These are phyloP conservation scores for Sherardia arvensis DNA, from an alignment of 257 asterid species.

Conservation along the genomic window DNA sequence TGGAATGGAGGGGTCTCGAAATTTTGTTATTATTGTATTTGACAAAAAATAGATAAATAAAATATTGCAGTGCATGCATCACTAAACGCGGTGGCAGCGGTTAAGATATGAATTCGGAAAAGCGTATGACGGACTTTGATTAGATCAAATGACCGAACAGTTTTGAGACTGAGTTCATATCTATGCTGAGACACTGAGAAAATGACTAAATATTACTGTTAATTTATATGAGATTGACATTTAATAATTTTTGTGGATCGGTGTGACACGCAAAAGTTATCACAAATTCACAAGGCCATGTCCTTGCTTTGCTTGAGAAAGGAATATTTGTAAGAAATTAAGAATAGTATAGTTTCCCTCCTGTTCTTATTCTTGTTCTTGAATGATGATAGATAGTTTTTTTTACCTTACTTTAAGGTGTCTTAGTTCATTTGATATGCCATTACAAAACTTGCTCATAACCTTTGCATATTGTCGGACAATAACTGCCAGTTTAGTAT, in stretches of 20 bases:
- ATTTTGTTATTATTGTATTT: too few species aligned
- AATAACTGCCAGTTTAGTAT: too few species aligned
- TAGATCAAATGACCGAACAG: neutral
- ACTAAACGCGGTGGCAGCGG: neutral
- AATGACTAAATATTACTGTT: neutral
- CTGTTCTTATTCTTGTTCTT: too few species aligned
- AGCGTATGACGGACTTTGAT: neutral
- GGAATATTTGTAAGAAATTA: too few species aligned
- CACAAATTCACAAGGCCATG: neutral
- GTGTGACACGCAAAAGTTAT: neutral
- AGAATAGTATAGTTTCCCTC: neutral
- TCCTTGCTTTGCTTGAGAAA: neutral
- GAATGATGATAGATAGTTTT: too few species aligned
- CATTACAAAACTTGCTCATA: too few species aligned
- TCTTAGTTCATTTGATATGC: too few species aligned
- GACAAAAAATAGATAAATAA: neutral
- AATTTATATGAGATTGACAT: neutral
- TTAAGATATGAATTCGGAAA: neutral
- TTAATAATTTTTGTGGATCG: neutral
- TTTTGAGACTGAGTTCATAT: neutral
- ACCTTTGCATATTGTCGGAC: too few species aligned
- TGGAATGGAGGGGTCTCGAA: too few species aligned
- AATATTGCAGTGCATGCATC: neutral
- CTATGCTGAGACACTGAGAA: neutral
- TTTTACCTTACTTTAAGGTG: too few species aligned